Conservation (phyloP, 257 asterid species). For the Solanum pinnatisectum region DNA sequence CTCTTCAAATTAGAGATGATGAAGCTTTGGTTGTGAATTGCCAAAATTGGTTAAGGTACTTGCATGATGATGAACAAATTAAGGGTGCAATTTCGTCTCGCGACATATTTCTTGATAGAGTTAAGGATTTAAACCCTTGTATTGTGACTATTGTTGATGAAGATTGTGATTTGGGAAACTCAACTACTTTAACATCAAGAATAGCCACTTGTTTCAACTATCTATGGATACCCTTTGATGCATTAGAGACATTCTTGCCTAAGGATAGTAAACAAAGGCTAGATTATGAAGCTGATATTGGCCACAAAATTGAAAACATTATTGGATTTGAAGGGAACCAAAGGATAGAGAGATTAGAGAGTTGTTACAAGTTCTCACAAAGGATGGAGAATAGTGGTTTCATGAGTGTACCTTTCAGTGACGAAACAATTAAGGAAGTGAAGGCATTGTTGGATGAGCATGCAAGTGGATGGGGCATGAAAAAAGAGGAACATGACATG, state of each 20-base stretch:
- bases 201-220: conserved; percentile 57
- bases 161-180: conserved; percentile 43
- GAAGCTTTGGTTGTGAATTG: conserved; percentile 61
- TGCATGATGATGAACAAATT: conserved; percentile 27
- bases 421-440: conserved; percentile 50
- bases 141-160: conserved; percentile 49
- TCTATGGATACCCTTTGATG: conserved; percentile 77
- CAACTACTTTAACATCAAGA: conserved; percentile 30
- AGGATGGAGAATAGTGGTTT: conserved; percentile 49
- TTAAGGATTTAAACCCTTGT: conserved; percentile 33
- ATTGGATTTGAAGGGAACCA: conserved; percentile 47
- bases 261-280: conserved; percentile 49
- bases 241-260: conserved; percentile 68
- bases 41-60: conserved; percentile 60
- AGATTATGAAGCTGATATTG: conserved; percentile 57
- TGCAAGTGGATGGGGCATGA: conserved; percentile 93
- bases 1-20: conserved; percentile 23
- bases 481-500: conserved; percentile 55
- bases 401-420: conserved; percentile 35
- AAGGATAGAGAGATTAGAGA: conserved; percentile 54
- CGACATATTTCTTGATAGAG: conserved; percentile 33
- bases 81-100: conserved; percentile 10
- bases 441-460: conserved; percentile 55
- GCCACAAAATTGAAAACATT: conserved; percentile 63
- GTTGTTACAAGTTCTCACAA: conserved; percentile 23